Percentiles rank a stretch among this genome's conserved stretches.
Evolutionary conservation across 1,139 yeast genomes (phyloP).

Genomic region (Pichia sp.): DNA sequence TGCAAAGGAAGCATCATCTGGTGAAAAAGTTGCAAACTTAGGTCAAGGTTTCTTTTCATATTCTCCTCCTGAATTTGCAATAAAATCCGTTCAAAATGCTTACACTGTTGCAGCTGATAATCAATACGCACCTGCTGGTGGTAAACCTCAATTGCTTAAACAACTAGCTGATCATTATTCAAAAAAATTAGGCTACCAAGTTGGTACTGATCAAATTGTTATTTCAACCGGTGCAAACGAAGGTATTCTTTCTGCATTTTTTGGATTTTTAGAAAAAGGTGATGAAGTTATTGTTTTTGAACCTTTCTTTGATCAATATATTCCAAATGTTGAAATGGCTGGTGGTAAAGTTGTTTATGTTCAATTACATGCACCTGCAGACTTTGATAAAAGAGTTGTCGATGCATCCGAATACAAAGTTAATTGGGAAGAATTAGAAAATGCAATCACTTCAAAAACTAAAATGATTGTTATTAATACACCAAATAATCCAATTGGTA

Average conservation of each 20-base stretch:
- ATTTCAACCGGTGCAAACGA: slow-evolving; percentile 97
- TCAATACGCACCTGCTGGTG: slow-evolving; percentile 89
- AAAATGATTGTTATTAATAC: slow-evolving; percentile 83
- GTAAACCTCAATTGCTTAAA: slow-evolving; percentile 67
- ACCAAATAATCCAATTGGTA: slow-evolving; percentile 96
- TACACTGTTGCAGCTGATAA: slow-evolving; percentile 66
- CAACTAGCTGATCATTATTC: slow-evolving; percentile 69
- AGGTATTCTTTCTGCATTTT: slow-evolving; percentile 79
- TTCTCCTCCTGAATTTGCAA: slow-evolving; percentile 86
- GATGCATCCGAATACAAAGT: slow-evolving; percentile 83
- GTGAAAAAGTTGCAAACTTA: slow-evolving; percentile 71
- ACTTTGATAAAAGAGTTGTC: slow-evolving; percentile 56
- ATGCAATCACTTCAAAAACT: slow-evolving; percentile 65
- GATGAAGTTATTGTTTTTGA: slow-evolving; percentile 97
- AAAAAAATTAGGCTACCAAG: slow-evolving; percentile 48
- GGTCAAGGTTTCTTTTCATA: slow-evolving; percentile 98
- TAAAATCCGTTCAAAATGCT: slow-evolving; percentile 74
- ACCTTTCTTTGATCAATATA: slow-evolving; percentile 95
- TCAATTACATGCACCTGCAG: slow-evolving; percentile 76
- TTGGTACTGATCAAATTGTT: slow-evolving; percentile 60
- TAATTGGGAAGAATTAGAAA: slow-evolving; percentile 69
- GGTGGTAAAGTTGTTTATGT: slow-evolving; percentile 90
- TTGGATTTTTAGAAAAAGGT: slow-evolving; percentile 78
- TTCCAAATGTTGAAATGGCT: slow-evolving; percentile 85
- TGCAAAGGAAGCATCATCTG: slow-evolving; percentile 52